Evolutionary conservation across 768 basidiomycete species (phyloP).

Genomic region (Mycena kentingensis): DNA sequence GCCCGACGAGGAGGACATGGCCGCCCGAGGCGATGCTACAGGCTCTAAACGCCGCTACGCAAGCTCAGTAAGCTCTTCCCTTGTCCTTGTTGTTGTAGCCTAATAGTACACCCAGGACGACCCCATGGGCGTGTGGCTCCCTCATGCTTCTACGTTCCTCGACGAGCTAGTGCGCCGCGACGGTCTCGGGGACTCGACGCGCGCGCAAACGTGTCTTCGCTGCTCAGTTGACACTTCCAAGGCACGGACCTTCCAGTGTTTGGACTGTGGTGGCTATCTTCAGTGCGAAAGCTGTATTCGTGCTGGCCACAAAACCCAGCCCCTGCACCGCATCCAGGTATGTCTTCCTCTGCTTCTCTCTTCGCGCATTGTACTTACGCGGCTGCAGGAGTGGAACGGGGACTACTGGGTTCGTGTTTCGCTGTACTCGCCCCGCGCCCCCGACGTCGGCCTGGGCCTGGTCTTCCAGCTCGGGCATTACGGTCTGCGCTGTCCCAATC

Average conservation of each 20-base stretch:
- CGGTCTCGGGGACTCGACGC: neutral
- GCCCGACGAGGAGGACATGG: neutral
- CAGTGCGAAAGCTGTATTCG: neutral
- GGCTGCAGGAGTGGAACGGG: too few relatives aligned
- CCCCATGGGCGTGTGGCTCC: neutral
- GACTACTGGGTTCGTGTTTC: too few relatives aligned
- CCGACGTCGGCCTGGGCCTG: too few relatives aligned
- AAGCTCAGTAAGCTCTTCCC: neutral
- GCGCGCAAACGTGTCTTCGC: too few relatives aligned
- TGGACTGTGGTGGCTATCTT: too few relatives aligned
- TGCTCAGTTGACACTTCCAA: too few relatives aligned
- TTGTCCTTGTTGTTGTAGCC: neutral
- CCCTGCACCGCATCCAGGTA: conserved; percentile 2
- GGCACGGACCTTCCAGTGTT: too few relatives aligned
- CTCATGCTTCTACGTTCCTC: neutral
- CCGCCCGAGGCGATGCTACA: neutral
- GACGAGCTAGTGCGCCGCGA: neutral
- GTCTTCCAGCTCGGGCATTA: too few relatives aligned
- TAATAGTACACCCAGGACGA: neutral
- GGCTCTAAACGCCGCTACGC: too few relatives aligned
- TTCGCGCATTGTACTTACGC: too few relatives aligned
- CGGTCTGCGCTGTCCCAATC: neutral
- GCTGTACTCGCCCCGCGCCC: too few relatives aligned
- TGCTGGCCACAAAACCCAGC: neutral
- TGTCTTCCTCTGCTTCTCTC: too few relatives aligned